Evolutionary conservation across 345 rosid species (phyloP), one percentile per base, ranked within the genome.

Genomic region (Eucalyptus tenuipes): DNA sequence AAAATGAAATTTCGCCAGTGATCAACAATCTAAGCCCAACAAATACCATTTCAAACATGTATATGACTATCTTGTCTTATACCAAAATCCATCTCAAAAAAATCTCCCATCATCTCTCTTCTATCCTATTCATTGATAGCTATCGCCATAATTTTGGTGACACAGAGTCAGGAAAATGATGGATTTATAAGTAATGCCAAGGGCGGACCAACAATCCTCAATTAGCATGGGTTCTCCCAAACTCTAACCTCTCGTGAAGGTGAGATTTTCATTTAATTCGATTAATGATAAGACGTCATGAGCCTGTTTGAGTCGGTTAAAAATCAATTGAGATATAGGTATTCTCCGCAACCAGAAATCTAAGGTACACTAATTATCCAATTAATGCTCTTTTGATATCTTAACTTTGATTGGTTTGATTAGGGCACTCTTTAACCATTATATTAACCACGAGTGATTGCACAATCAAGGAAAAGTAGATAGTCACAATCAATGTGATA

Each of bases 111-210:
- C 29, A 8, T 9, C 0, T 1, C 61, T 55, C 29, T 22, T 55
- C 1, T 24, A 1, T 55, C 29, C 0, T 55, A 22, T 55, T 55
- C 0, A 1, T 1, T 0, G 3, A 2, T 4, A 55, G 27, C 0
- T 22, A 22, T 24, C 10, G n/a, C 10, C 1, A 11, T 2, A 1
- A 59, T 0, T 0, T 0, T 59, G 3, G n/a, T 27, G 14, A 59
- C 66, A 5, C 2, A 2, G 0, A 24, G 15, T 57, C 1, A 1
- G 3, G 13, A 3, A 57, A 57, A 25, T 24, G 64, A 57, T 13
- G 6, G 13, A 25, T 57, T 57, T 25, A 57, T 0, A 25, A 14
- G 0, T 10, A 57, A 25, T 57, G 64, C 3, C 66, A 27, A 59
- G 11, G 14, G 31, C 1, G 15, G 66, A 2, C 66, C n/a, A 59